phyloP scores from a whole-genome alignment of 1,139 yeast species.

The Zygosaccharomyces sapae region DNA sequence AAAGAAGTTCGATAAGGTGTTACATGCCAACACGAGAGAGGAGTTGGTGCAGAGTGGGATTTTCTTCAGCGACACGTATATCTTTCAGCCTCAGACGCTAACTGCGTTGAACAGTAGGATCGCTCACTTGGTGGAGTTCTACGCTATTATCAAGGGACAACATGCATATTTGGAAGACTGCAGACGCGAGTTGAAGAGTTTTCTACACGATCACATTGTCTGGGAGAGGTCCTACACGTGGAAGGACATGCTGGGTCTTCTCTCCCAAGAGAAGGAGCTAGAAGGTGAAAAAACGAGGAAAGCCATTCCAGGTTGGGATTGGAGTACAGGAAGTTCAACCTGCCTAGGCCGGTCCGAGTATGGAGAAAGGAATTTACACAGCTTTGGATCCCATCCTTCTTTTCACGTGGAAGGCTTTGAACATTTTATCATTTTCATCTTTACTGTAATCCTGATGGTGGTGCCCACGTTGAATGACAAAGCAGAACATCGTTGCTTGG shows the following conservation, averaged over 20 bases:
- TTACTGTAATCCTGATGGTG: slow-evolving; percentile 48
- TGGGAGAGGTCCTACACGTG: slow-evolving; percentile 74
- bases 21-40: slow-evolving; percentile 46
- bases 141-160: slow-evolving; percentile 40
- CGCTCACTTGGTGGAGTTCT: slow-evolving; percentile 46
- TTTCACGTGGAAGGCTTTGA: slow-evolving; percentile 41
- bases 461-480: slow-evolving; percentile 56
- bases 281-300: slow-evolving; percentile 20
- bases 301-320: slow-evolving; percentile 25
- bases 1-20: slow-evolving; percentile 65
- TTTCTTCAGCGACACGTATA: slow-evolving; percentile 44
- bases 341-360: slow-evolving; percentile 37
- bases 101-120: slow-evolving; percentile 46
- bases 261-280: slow-evolving; percentile 41
- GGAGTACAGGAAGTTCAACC: slow-evolving; percentile 32
- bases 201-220: slow-evolving; percentile 65
- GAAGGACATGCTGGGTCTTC: slow-evolving; percentile 66
- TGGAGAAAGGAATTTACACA: slow-evolving; percentile 18
- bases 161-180: slow-evolving; percentile 30
- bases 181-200: slow-evolving; percentile 49
- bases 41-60: slow-evolving; percentile 43
- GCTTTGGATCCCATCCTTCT: slow-evolving; percentile 39
- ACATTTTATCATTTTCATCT: slow-evolving; percentile 44
- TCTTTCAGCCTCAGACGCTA: slow-evolving; percentile 46
- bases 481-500: slow-evolving; percentile 63